Percentiles rank a stretch among this genome's conserved stretches.
These are phyloP conservation scores for Coemansia sp. DNA, from an alignment of 192 early-diverging fungal species.

Conservation along the genomic window DNA sequence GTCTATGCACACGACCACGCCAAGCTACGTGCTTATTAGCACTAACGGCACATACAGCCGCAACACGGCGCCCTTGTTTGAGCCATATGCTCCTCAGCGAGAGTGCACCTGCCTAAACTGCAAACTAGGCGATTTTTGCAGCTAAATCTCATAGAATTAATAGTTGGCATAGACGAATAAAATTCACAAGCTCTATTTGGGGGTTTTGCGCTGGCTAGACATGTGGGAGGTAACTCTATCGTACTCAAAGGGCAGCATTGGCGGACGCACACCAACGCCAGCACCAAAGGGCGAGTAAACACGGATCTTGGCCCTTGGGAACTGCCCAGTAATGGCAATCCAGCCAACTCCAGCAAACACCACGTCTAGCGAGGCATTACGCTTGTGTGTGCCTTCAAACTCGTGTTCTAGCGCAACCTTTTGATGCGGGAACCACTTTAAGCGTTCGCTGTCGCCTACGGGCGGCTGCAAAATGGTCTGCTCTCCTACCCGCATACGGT, in stretches of 20 bases:
- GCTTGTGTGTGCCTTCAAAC: conserved; percentile 45
- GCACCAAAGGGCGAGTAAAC: conserved; percentile 55
- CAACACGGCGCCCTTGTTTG: background rate
- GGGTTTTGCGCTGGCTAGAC: conserved; percentile 41
- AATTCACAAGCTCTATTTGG: conserved; percentile 18
- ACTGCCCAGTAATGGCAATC: conserved; percentile 58
- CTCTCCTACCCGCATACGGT: conserved; percentile 39
- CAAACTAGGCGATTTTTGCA: background rate
- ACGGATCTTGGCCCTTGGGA: conserved; percentile 51
- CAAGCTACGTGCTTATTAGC: conserved; percentile 6
- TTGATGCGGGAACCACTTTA: conserved; percentile 33
- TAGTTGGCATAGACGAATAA: no score
- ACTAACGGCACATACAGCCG: background rate
- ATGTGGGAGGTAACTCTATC: conserved; percentile 35
- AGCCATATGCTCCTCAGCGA: background rate
- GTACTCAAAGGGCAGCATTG: conserved; percentile 68
- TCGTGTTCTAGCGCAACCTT: conserved; percentile 41
- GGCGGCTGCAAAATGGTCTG: conserved; percentile 44
- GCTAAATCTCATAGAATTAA: background rate
- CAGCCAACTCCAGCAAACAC: conserved; percentile 65
- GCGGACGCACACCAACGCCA: conserved; percentile 53
- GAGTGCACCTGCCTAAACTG: conserved; percentile 8
- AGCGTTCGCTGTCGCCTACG: conserved; percentile 30
- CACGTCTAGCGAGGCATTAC: conserved; percentile 56
- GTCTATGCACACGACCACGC: background rate